Evolutionary conservation across 495 filamentous ascomycete species (phyloP).

Genomic region (Aspergillus heteromorphus): DNA sequence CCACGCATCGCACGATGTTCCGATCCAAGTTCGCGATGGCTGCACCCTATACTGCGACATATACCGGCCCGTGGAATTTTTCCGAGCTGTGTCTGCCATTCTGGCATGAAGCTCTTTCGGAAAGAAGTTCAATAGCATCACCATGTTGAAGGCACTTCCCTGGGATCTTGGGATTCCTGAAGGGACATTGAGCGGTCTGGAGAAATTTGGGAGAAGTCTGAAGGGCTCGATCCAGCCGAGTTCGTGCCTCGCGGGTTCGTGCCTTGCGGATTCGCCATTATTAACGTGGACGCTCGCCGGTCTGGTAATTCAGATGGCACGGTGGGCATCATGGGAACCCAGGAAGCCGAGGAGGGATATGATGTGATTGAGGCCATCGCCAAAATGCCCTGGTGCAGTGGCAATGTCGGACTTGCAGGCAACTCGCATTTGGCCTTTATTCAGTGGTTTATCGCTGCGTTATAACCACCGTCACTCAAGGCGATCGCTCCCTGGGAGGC

Average conservation of each 20-base stretch:
- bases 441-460: conserved; percentile 39
- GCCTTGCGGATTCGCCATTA: conserved; percentile 37
- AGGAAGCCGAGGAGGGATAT: conserved; percentile 41
- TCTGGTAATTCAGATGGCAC: conserved; percentile 33
- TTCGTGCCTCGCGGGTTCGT: conserved; percentile 34
- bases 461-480: conserved; percentile 35
- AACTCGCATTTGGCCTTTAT: conserved; percentile 38
- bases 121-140: conserved; percentile 29
- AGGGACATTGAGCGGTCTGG: conserved; percentile 22
- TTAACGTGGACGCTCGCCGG: conserved; percentile 42
- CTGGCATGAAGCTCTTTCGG: conserved; percentile 34
- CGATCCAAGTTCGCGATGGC: conserved; percentile 29
- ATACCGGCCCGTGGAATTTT: conserved; percentile 24
- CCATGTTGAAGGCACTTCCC: conserved; percentile 18
- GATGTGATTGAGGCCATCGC: conserved; percentile 42
- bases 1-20: conserved; percentile 26
- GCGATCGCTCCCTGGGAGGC: conserved; percentile 47
- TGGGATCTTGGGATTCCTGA: conserved; percentile 24
- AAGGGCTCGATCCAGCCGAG: conserved; percentile 39
- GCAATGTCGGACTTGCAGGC: conserved; percentile 39
- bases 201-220: conserved; percentile 45
- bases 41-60: conserved; percentile 29
- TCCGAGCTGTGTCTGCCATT: conserved; percentile 27
- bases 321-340: conserved; percentile 38
- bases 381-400: conserved; percentile 39